Conservation (phyloP, 2,329 filamentous ascomycete species). For the Penicillium italicum region DNA sequence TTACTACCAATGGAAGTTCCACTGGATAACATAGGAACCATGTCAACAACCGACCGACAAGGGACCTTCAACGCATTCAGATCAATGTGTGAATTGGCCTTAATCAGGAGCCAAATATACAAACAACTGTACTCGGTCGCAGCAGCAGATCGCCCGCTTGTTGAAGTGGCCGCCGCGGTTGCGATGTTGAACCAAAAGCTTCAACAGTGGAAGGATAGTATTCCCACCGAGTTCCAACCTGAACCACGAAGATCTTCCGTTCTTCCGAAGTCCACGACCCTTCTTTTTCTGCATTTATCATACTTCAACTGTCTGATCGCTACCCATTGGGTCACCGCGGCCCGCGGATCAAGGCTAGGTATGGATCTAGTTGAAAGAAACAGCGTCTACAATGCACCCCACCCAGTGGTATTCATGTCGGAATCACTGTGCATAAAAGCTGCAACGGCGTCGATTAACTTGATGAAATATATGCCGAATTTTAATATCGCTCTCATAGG, state of each 20-base stretch:
- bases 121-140: not conserved
- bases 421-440: not conserved
- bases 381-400: not conserved
- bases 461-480: not conserved
- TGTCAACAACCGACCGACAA: not conserved
- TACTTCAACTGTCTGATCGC: not conserved
- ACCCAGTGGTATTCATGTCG: not conserved
- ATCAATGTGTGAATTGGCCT: not conserved
- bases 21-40: not conserved
- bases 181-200: not conserved
- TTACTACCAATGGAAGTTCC: not conserved
- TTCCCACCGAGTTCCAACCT: not conserved
- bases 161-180: not conserved
- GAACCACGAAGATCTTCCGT: not conserved
- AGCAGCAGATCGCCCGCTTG: not conserved
- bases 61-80: not conserved
- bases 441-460: not conserved
- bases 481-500: not conserved
- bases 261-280: not conserved
- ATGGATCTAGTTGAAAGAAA: not conserved
- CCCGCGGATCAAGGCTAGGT: not conserved
- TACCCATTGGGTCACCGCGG: not conserved
- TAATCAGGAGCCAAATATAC: not conserved
- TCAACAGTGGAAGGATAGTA: not conserved
- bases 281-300: not conserved